These are phyloP conservation scores for Penicillium verhagenii DNA, from an alignment of 495 filamentous ascomycete species.

Conservation along the genomic window DNA sequence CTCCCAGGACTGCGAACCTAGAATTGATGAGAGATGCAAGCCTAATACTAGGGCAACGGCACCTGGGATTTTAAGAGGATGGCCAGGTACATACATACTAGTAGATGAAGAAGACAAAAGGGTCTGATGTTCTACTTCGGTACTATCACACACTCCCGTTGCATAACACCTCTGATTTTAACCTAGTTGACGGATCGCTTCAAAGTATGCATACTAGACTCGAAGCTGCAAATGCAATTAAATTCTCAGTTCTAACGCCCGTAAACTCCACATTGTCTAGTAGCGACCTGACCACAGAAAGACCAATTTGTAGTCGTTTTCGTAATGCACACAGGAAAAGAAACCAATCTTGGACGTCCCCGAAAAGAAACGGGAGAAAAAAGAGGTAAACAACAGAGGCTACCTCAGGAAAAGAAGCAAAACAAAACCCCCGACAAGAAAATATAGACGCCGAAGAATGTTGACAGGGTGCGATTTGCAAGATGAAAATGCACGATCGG, in stretches of 20 bases:
- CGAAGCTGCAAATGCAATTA: neutral
- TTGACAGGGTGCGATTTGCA: neutral
- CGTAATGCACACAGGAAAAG: neutral
- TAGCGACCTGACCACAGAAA: neutral
- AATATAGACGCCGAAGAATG: conserved; percentile 1
- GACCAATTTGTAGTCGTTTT: neutral
- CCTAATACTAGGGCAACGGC: too few species aligned
- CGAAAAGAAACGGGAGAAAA: neutral
- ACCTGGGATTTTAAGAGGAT: too few species aligned
- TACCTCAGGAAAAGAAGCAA: neutral
- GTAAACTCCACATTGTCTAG: neutral
- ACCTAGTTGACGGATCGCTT: too few species aligned
- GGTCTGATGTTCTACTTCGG: too few species aligned
- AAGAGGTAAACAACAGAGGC: neutral
- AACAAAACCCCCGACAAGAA: neutral
- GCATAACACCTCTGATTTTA: too few species aligned
- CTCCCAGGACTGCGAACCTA: too few species aligned
- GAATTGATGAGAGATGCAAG: too few species aligned
- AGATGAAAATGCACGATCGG: conserved; percentile 1
- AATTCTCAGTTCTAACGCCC: neutral
- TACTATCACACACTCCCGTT: too few species aligned
- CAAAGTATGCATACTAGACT: too few species aligned
- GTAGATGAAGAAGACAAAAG: too few species aligned
- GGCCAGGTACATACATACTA: too few species aligned
- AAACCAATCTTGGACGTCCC: neutral